Evolutionary conservation across 805 yeast genomes (phyloP).

Genomic region (Starmera amethionina): DNA sequence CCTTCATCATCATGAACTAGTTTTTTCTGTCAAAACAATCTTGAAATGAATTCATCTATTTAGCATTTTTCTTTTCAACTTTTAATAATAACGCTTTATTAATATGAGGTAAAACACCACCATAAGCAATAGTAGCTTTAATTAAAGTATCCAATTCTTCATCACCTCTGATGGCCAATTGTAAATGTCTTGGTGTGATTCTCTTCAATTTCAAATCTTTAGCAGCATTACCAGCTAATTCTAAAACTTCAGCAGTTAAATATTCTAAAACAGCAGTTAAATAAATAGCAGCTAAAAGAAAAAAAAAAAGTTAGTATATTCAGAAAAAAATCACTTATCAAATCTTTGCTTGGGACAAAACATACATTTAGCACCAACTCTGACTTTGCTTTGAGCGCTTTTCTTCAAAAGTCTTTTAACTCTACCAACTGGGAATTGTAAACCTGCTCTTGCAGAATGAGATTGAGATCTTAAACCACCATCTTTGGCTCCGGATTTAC

Average conservation of each 20-base stretch:
- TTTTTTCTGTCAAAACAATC: no score
- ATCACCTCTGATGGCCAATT: constrained; percentile 95
- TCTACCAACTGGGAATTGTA: constrained; percentile 98
- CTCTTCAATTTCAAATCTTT: constrained; percentile 92
- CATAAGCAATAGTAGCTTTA: constrained; percentile 92
- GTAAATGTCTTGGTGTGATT: constrained; percentile 95
- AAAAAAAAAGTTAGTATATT: constrained; percentile 3
- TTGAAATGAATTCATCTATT: no score
- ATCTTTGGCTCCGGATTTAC: constrained; percentile 80
- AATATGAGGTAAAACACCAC: constrained; percentile 84
- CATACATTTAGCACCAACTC: constrained; percentile 67
- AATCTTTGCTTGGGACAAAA: no score
- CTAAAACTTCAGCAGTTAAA: constrained; percentile 93
- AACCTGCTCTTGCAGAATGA: constrained; percentile 89
- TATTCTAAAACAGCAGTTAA: constrained; percentile 93
- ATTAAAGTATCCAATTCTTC: constrained; percentile 92
- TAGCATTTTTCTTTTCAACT: constrained; percentile 16
- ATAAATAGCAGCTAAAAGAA: constrained; percentile 66
- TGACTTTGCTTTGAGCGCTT: constrained; percentile 73
- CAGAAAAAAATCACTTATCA: neutral
- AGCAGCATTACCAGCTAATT: constrained; percentile 97
- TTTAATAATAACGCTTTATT: constrained; percentile 18
- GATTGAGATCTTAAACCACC: constrained; percentile 59
- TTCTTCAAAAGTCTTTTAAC: constrained; percentile 91
- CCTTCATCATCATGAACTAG: no score